Conservation (phyloP, 257 asterid genomes). For the Ehretia macrophylla region DNA sequence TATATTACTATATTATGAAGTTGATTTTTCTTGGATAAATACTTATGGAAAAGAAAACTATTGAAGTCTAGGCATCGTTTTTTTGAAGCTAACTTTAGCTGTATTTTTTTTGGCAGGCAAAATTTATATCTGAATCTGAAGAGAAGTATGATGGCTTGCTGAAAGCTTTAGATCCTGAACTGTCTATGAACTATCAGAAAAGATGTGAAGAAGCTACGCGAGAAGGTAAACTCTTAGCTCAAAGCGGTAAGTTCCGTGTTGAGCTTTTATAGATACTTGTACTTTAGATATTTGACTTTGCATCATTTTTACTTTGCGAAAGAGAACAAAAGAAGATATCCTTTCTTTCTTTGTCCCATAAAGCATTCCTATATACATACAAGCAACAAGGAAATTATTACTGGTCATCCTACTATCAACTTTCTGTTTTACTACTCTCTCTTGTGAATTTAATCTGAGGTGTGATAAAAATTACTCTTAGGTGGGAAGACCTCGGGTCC, state of each 20-base stretch:
- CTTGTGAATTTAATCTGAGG: background rate
- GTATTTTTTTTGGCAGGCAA: slow-evolving; percentile 46
- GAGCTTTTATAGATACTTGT: background rate
- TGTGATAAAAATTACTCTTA: slow-evolving; percentile 8
- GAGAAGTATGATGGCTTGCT: slow-evolving; percentile 52
- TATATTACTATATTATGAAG: too few species aligned
- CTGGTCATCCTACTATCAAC: background rate
- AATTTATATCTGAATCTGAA: slow-evolving; percentile 68
- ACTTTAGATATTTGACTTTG: background rate
- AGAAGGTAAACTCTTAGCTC: slow-evolving; percentile 50
- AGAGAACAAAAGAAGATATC: background rate
- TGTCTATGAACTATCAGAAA: slow-evolving; percentile 48
- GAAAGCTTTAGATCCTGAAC: slow-evolving; percentile 52
- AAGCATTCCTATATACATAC: too few species aligned
- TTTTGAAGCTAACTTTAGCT: background rate
- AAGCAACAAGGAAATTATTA: too few species aligned
- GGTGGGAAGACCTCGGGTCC: slow-evolving; percentile 76
- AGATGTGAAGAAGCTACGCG: slow-evolving; percentile 93
- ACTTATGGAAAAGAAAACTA: too few species aligned
- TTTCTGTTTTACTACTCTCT: background rate
- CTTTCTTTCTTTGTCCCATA: too few species aligned
- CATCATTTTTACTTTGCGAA: background rate
- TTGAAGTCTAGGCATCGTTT: too few species aligned
- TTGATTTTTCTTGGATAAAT: background rate
- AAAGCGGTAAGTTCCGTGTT: background rate